Conservation (phyloP, 1,139 yeast species). For the Lodderomyces oxycetoniae region DNA sequence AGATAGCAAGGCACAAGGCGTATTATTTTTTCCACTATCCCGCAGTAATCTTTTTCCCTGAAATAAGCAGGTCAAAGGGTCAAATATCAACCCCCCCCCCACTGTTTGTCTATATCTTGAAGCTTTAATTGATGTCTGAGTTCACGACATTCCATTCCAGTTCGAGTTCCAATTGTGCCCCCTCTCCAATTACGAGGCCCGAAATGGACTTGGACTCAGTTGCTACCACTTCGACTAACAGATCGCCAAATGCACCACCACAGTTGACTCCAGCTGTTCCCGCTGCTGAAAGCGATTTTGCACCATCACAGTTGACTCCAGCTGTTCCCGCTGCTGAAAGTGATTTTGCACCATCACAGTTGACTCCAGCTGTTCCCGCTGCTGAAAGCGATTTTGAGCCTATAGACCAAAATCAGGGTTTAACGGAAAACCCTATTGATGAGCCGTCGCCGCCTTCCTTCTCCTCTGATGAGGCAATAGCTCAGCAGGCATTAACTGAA, state of each 20-base stretch:
- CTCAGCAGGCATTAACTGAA: too few relatives aligned
- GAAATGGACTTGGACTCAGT: slow-evolving; percentile 10
- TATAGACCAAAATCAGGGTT: too few relatives aligned
- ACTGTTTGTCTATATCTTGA: too few relatives aligned
- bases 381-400: not conserved
- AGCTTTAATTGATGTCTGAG: too few relatives aligned
- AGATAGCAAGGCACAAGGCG: too few relatives aligned
- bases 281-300: not conserved
- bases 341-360: not conserved
- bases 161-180: slow-evolving; percentile 5
- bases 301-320: not conserved
- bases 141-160: slow-evolving; percentile 3
- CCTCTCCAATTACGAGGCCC: not conserved
- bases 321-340: not conserved
- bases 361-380: not conserved
- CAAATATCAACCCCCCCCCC: too few relatives aligned
- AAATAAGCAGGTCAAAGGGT: too few relatives aligned
- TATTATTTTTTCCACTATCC: too few relatives aligned
- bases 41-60: too few relatives aligned
- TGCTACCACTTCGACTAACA: slow-evolving; percentile 4
- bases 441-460: too few relatives aligned
- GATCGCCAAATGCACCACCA: slow-evolving; percentile 1
- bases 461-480: too few relatives aligned
- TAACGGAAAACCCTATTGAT: too few relatives aligned
- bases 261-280: not conserved